Base-by-base conservation (phyloP, 2,329 filamentous ascomycete species). In the Byssochlamys sp. region DNA sequence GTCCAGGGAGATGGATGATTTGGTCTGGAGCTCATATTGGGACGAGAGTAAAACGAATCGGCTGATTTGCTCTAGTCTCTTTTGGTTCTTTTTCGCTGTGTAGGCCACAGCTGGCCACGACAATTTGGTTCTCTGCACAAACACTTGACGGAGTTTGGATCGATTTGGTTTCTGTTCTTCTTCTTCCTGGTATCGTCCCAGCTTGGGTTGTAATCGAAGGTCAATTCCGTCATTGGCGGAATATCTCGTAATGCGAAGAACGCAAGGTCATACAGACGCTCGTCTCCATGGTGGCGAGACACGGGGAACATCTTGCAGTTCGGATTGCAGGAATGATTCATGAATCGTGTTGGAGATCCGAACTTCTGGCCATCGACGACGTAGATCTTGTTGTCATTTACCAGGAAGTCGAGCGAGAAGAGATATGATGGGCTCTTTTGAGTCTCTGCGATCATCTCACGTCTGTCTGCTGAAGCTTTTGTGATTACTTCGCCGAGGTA, bases 281-380 rank as follows among this genome's bases (percentile, higher is more conserved):
- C 58, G 33, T 78, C 76, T 1, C 63, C 69, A 24, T 76, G 72
- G 29, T 71, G 71, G 2, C 71, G 71, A 0, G 74, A 73, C 0
- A 77, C 76, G 0, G 75, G 67, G 26, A 78, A 70, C 49, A 76
- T 74, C 10, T 71, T 71, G 60, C 75, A 77, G 54, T 79, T 80
- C 0, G 77, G 76, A 24, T 74, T 72, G 65, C 77, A 79, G 0
- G 75, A 78, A 58, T 79, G 77, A 52, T 79, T 79, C 61, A 78
- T 77, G 57, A 78, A 79, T 0, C 77, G 70, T 3, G 75, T 77
- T 0, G 74, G 64, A 0, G 69, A 68, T 4, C 77, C 77, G 51
- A 75, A 73, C 27, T 71, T 73, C 49, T 70, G 68, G 0, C 76
- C 76, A 54, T 79, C 77, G 0, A 79, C 67, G 4, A 77, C 70